Percentiles rank a stretch among this genome's conserved stretches.
Evolutionary conservation across 805 yeast species (phyloP).

Genomic region (Candida maltosa): DNA sequence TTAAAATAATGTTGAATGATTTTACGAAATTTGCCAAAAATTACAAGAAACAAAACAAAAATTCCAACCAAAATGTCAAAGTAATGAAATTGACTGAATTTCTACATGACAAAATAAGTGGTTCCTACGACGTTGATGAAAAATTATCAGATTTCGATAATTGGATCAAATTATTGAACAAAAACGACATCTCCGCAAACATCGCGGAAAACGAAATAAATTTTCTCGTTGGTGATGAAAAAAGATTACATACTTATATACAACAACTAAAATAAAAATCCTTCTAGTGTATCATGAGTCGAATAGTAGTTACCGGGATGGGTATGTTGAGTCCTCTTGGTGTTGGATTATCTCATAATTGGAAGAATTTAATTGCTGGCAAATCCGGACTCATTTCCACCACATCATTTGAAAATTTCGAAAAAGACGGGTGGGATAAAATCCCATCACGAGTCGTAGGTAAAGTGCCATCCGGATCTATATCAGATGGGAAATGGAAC

Average conservation of each 20-base stretch:
- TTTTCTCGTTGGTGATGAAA: conserved; percentile 39
- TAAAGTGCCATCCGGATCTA: conserved; percentile 53
- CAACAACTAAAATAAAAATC: conserved; percentile 5
- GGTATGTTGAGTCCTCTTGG: conserved; percentile 89
- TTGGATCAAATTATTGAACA: conserved; percentile 29
- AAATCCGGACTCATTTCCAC: conserved; percentile 63
- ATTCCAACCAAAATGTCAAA: conserved; percentile 25
- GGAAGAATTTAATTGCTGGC: conserved; percentile 51
- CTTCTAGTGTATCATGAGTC: conserved; percentile 23
- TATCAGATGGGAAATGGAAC: conserved; percentile 49
- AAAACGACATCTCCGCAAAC: conserved; percentile 13
- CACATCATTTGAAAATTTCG: conserved; percentile 31
- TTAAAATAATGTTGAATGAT: conserved; percentile 24
- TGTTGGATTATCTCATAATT: conserved; percentile 52
- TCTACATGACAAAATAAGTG: conserved; percentile 7
- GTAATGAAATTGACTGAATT: conserved; percentile 22
- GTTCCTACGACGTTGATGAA: background rate
- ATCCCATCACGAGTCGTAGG: conserved; percentile 79
- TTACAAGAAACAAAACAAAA: conserved; percentile 14
- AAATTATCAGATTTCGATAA: conserved; percentile 15
- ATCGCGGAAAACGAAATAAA: conserved; percentile 27
- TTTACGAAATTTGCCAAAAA: conserved; percentile 26
- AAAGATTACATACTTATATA: conserved; percentile 28
- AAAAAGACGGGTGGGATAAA: conserved; percentile 43
- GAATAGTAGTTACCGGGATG: conserved; percentile 91